Evolutionary conservation across 1,284 basidiomycete genomes (phyloP), one percentile per base, ranked within the genome.

Genomic region (Gymnopus androsaceus): DNA sequence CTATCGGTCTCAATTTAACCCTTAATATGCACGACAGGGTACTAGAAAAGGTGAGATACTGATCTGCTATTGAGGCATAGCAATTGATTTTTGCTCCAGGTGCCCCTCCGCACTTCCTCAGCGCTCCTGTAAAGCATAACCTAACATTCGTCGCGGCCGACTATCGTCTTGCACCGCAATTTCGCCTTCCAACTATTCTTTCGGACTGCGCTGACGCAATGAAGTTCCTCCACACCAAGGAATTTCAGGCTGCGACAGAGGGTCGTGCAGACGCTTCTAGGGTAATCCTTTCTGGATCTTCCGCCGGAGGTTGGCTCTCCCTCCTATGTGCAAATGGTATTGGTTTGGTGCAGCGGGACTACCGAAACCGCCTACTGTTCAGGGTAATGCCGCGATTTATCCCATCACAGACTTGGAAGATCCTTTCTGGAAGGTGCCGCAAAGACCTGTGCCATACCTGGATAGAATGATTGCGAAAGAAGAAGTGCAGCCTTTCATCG

Each of bases 81-180:
- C 9, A n/a, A n/a, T n/a, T n/a, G n/a, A n/a, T n/a, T n/a, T 6
- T 14, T 25, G 36, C 9, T 49, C 12, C 36, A 74, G 71, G 55
- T 17, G 50, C 67, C 3, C 57, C 68, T 15, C 71, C 73, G 1
- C 72, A 75, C 55, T 72, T 71, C 55, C 62, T 70, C 11, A 40
- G 56, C 3, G 69, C 72, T 2, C 69, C 71, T 2, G 58, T 62
- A 2, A 69, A 63, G 23, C 66, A 73, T 54, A 64, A 67, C 41
- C 49, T 73, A 42, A 70, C 69, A 54, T 37, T 75, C 15, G 58
- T 74, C 11, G 72, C 70, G 15, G 62, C 69, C 2, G 73, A 75
- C 56, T 75, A 75, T 51, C 67, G 73, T 1, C 68, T 74, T 5
- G 73, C 73, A 0, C 73, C 72, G 9, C 73, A 75, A 61, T 70